Conservation (phyloP, 305 asterid genomes). For the Solanum chacoense region DNA sequence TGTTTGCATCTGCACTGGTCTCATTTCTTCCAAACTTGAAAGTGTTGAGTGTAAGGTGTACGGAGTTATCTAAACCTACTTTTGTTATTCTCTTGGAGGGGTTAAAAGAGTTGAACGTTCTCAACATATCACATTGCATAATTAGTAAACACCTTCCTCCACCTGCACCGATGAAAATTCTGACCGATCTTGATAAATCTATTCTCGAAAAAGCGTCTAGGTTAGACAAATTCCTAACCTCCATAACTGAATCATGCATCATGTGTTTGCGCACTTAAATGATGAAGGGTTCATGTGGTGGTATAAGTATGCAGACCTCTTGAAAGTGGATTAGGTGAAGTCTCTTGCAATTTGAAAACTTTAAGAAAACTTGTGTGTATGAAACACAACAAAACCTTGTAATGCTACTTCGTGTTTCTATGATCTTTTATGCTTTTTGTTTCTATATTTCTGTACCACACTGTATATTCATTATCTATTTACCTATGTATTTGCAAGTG, state of each 20-base stretch:
- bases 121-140: constrained; percentile 65
- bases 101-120: constrained; percentile 45
- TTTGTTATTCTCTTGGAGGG: constrained; percentile 44
- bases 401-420: no score
- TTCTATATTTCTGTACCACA: no score
- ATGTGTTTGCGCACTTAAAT: no score
- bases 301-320: no score
- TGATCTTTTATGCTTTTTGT: no score
- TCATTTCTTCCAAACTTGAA: constrained; percentile 42
- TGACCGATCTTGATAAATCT: constrained; percentile 25
- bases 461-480: background rate
- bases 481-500: no score
- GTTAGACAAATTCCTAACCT: no score
- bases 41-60: constrained; percentile 64
- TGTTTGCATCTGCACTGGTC: constrained; percentile 36
- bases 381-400: background rate
- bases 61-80: constrained; percentile 34
- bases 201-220: no score
- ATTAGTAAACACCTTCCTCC: constrained; percentile 27
- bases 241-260: no score
- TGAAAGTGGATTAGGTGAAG: no score
- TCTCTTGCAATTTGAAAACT: no score
- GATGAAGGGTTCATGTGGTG: no score
- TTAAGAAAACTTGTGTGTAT: background rate
- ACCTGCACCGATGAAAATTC: constrained; percentile 18